These are phyloP conservation scores for Fusarium annulatum DNA, from an alignment of 2,329 filamentous ascomycete species.

Conservation along the genomic window DNA sequence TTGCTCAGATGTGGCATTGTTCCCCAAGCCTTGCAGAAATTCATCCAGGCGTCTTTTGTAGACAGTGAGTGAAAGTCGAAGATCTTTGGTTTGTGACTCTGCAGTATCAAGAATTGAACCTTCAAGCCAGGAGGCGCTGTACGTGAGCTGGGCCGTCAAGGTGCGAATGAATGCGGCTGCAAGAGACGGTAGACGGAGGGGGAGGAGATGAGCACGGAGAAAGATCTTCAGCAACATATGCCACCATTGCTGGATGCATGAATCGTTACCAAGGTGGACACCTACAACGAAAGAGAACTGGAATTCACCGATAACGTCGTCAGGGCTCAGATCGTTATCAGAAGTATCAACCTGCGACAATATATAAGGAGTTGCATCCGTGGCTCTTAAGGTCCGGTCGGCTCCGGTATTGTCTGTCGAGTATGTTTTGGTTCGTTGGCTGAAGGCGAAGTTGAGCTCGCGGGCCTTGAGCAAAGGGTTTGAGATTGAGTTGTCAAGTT, in stretches of 20 bases:
- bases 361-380: conserved; percentile 62
- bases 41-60: conserved; percentile 67
- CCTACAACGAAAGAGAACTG: conserved; percentile 70
- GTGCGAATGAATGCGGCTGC: conserved; percentile 60
- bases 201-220: conserved; percentile 62
- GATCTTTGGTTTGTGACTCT: conserved; percentile 45
- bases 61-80: conserved; percentile 61
- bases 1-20: conserved; percentile 53
- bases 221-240: conserved; percentile 63
- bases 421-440: conserved; percentile 56
- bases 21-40: conserved; percentile 52
- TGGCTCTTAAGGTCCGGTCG: conserved; percentile 57
- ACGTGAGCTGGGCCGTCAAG: conserved; percentile 66
- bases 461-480: conserved; percentile 48
- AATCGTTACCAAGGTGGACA: conserved; percentile 66
- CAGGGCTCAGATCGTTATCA: conserved; percentile 43
- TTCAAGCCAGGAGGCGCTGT: conserved; percentile 62
- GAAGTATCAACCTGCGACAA: conserved; percentile 51
- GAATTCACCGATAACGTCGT: conserved; percentile 67
- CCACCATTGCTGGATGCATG: conserved; percentile 72
- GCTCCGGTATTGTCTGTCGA: conserved; percentile 52
- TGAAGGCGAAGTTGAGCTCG: conserved; percentile 62
- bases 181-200: conserved; percentile 56
- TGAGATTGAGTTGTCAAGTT: conserved; percentile 54
- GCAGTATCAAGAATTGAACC: conserved; percentile 56